Conservation (phyloP, 2,329 filamentous ascomycete species). For the Beauveria scarabaeidicola region DNA sequence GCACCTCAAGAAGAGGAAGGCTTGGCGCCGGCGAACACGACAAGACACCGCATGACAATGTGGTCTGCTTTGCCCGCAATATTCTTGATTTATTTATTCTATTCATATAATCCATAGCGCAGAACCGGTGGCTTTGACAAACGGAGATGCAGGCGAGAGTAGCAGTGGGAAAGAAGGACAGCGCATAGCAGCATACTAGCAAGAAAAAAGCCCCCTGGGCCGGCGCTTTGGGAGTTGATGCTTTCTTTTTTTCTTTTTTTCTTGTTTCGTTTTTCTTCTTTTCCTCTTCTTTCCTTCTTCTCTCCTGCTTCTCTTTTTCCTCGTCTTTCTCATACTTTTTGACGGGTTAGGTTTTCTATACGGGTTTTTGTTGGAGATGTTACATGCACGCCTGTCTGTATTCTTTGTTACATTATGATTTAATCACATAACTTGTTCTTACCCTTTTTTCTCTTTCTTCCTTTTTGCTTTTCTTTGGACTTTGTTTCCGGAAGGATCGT, state of each 20-base stretch:
- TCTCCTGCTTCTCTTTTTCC: background rate
- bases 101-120: constrained; percentile 1
- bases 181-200: background rate
- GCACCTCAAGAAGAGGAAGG: background rate
- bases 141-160: background rate
- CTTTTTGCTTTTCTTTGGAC: background rate
- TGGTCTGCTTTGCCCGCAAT: background rate
- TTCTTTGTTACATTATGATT: background rate
- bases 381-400: background rate
- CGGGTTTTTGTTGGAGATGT: background rate
- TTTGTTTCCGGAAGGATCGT: no score
- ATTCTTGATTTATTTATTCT: background rate
- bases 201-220: background rate
- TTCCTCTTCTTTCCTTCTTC: background rate
- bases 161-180: background rate
- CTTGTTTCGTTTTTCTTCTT: background rate
- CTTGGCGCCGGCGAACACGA: background rate
- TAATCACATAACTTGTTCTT: background rate
- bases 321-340: background rate
- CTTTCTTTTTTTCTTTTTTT: background rate
- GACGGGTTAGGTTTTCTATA: background rate
- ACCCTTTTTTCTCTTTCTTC: background rate
- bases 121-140: background rate
- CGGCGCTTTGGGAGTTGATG: constrained; percentile 2
- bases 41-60: background rate